These are phyloP conservation scores for Debaryomyces sp. DNA, from an alignment of 1,139 yeast species.

Conservation along the genomic window DNA sequence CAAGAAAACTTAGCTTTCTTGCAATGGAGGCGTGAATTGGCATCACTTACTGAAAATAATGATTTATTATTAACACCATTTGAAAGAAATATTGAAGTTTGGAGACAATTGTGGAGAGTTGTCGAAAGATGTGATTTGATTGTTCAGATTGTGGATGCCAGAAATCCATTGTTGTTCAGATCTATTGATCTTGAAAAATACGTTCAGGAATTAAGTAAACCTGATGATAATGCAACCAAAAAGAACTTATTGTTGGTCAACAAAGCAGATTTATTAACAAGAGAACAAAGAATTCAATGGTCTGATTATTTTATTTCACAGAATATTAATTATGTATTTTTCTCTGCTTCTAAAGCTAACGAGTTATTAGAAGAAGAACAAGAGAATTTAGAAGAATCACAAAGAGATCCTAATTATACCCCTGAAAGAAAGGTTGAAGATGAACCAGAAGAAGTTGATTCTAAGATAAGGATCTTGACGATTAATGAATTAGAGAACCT, in stretches of 20 bases:
- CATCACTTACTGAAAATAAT: slow-evolving; percentile 76
- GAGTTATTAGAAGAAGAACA: slow-evolving; percentile 64
- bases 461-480: slow-evolving; percentile 69
- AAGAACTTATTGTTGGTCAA: slow-evolving; percentile 83
- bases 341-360: slow-evolving; percentile 87
- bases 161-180: slow-evolving; percentile 89
- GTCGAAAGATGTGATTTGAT: slow-evolving; percentile 92
- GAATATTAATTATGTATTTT: slow-evolving; percentile 84
- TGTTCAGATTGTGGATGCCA: slow-evolving; percentile 97
- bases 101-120: slow-evolving; percentile 99
- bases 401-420: slow-evolving; percentile 16
- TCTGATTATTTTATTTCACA: slow-evolving; percentile 74
- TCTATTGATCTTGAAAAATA: slow-evolving; percentile 87
- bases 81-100: slow-evolving; percentile 95
- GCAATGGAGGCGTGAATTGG: slow-evolving; percentile 91
- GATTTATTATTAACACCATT: slow-evolving; percentile 93
- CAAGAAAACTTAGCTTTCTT: slow-evolving; percentile 89
- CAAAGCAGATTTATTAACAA: slow-evolving; percentile 87
- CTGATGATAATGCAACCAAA: slow-evolving; percentile 52
- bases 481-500: slow-evolving; percentile 84
- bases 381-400: slow-evolving; percentile 38
- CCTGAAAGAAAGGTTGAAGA: slow-evolving; percentile 11
- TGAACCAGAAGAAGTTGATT: slow-evolving; percentile 25
- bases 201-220: slow-evolving; percentile 69
- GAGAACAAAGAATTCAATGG: slow-evolving; percentile 80